Percentiles rank a stretch among this genome's conserved stretches.
Evolutionary conservation across 768 basidiomycete genomes (phyloP).

Genomic region (Daedaleopsis sinensis): DNA sequence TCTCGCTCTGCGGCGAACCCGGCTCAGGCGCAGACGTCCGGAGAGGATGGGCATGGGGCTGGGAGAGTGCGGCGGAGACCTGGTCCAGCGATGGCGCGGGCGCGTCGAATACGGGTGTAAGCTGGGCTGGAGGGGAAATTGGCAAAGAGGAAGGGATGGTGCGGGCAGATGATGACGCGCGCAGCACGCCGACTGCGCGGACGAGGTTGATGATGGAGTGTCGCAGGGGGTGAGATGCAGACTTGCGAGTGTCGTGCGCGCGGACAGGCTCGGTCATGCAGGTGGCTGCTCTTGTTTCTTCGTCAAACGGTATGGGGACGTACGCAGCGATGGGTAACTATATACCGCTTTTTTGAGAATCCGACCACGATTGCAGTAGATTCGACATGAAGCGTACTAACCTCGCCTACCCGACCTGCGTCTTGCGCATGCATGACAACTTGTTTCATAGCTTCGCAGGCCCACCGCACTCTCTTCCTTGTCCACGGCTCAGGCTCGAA

Average conservation of each 20-base stretch:
- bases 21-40: background rate
- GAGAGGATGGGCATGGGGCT: conserved; percentile 14
- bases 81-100: background rate
- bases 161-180: conserved; percentile 31
- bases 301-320: conserved; percentile 58
- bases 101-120: conserved; percentile 3
- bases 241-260: conserved; percentile 71
- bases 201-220: conserved; percentile 85
- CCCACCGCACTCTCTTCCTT: conserved; percentile 70
- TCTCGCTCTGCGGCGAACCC: background rate
- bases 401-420: conserved; percentile 60
- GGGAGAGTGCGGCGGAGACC: conserved; percentile 16
- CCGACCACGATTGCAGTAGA: background rate
- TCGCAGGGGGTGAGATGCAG: conserved; percentile 74
- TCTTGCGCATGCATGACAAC: conserved; percentile 53
- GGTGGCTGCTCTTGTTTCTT: conserved; percentile 22
- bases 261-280: conserved; percentile 42
- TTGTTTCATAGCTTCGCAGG: conserved; percentile 62
- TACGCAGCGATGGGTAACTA: conserved; percentile 79
- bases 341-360: background rate
- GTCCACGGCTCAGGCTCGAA: conserved; percentile 72
- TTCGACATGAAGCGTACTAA: conserved; percentile 25
- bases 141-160: background rate
- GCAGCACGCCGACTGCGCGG: conserved; percentile 62
- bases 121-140: conserved; percentile 9